Percentiles rank a stretch among this genome's conserved stretches.
Conservation (phyloP, 768 basidiomycete species). For the Suillus clintonianus region DNA sequence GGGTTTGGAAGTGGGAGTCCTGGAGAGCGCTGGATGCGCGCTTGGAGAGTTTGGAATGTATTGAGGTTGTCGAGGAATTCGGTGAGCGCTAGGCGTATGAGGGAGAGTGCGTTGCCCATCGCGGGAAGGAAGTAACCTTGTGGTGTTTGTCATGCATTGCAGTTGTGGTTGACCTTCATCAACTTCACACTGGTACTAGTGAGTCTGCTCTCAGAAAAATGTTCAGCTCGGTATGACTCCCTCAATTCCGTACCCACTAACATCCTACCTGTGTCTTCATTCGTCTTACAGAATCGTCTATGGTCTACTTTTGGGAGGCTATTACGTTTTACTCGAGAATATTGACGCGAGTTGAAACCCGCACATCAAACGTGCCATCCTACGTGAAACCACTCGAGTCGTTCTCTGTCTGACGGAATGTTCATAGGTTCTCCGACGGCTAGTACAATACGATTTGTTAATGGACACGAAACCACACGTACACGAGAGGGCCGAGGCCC, state of each 20-base stretch:
- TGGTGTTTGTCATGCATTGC: too few species aligned
- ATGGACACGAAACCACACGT: too few species aligned
- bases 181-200: too few species aligned
- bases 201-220: background rate
- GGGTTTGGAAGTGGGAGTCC: slow-evolving; percentile 61
- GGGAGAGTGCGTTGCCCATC: slow-evolving; percentile 32
- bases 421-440: too few species aligned
- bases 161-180: too few species aligned
- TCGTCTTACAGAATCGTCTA: too few species aligned
- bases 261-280: background rate
- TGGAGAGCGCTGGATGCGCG: slow-evolving; percentile 43
- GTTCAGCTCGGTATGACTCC: background rate
- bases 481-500: background rate
- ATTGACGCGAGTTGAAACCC: background rate
- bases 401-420: background rate
- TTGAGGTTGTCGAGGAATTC: slow-evolving; percentile 21
- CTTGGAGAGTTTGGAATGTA: slow-evolving; percentile 27
- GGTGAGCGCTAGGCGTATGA: slow-evolving; percentile 16
- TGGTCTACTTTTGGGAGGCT: too few species aligned
- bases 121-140: background rate
- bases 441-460: too few species aligned
- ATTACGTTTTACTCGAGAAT: background rate
- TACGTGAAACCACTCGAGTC: background rate
- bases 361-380: background rate
- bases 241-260: background rate